These are phyloP conservation scores for Epicoccum nigrum DNA, from an alignment of 2,329 filamentous ascomycete species.

Conservation along the genomic window DNA sequence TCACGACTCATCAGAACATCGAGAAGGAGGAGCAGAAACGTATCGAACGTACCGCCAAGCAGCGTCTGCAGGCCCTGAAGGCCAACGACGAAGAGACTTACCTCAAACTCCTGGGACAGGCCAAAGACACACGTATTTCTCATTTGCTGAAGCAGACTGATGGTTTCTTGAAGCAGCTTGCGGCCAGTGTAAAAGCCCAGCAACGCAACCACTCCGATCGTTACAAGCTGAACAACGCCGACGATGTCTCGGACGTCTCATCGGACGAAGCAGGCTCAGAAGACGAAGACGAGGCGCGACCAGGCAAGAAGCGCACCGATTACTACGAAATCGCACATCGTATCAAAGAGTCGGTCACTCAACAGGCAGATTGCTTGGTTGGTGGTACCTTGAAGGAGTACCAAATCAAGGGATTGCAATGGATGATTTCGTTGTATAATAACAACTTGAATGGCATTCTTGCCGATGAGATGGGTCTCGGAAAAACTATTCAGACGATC, in stretches of 20 bases:
- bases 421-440: slow-evolving; percentile 99
- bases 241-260: slow-evolving; percentile 53
- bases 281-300: slow-evolving; percentile 64
- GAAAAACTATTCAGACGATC: slow-evolving; percentile 99
- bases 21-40: slow-evolving; percentile 99
- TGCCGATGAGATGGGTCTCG: slow-evolving; percentile 99
- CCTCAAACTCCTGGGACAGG: slow-evolving; percentile 94
- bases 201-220: slow-evolving; percentile 81
- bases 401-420: slow-evolving; percentile 96
- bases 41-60: slow-evolving; percentile 95
- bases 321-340: slow-evolving; percentile 99
- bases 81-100: slow-evolving; percentile 99
- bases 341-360: slow-evolving; percentile 87
- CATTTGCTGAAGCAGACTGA: slow-evolving; percentile 96
- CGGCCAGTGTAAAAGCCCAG: slow-evolving; percentile 91
- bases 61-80: slow-evolving; percentile 98
- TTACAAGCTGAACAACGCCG: slow-evolving; percentile 70
- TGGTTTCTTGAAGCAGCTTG: slow-evolving; percentile 94
- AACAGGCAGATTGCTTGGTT: slow-evolving; percentile 84
- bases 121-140: slow-evolving; percentile 98
- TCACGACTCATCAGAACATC: slow-evolving; percentile 88
- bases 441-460: slow-evolving; percentile 99
- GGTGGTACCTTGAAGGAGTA: slow-evolving; percentile 96
- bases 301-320: slow-evolving; percentile 80
- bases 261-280: slow-evolving; percentile 64